A percentile compares a stretch with the other conserved stretches of the same genome.
phyloP scores from a whole-genome alignment of 179 eudicot genomes.

The Sideroxylon spinosum region DNA sequence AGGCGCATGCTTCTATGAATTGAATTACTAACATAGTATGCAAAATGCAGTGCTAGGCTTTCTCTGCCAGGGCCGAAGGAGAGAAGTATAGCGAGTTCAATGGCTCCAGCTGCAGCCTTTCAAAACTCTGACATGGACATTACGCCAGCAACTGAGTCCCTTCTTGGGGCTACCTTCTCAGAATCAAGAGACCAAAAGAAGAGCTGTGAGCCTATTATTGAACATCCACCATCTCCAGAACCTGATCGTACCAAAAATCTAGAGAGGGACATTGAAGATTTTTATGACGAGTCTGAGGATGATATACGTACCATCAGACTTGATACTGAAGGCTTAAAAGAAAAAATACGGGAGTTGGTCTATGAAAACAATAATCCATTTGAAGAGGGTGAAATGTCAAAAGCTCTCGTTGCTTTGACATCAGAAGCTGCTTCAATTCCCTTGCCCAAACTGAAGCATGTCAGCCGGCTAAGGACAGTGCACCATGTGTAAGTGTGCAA shows the following conservation, averaged over 20 bases:
- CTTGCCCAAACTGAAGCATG: conserved; percentile 30
- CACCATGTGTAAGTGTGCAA: conserved; percentile 62
- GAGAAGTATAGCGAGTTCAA: conserved; percentile 36
- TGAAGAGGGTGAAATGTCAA: conserved; percentile 51
- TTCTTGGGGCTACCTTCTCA: conserved; percentile 22
- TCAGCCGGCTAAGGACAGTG: conserved; percentile 47
- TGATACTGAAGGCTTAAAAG: conserved; percentile 44
- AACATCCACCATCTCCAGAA: conserved; percentile 72
- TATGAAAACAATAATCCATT: conserved; percentile 31
- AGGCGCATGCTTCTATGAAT: neutral
- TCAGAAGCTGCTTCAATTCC: conserved; percentile 63
- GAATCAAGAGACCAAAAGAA: conserved; percentile 13
- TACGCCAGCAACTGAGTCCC: conserved; percentile 28
- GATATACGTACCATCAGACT: conserved; percentile 63
- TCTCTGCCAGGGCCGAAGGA: conserved; percentile 59
- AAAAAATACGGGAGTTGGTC: conserved; percentile 44
- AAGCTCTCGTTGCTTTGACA: conserved; percentile 57
- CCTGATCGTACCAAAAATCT: conserved; percentile 23
- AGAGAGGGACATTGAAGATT: conserved; percentile 52
- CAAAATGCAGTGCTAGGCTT: conserved; percentile 52
- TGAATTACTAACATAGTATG: neutral
- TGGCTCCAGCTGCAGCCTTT: conserved; percentile 21
- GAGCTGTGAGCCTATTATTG: conserved; percentile 30
- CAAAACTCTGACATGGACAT: conserved; percentile 20
- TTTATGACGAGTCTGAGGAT: conserved; percentile 40